Base-by-base conservation (phyloP, 1,284 basidiomycete species). In the Salmacisia buchloeana region DNA sequence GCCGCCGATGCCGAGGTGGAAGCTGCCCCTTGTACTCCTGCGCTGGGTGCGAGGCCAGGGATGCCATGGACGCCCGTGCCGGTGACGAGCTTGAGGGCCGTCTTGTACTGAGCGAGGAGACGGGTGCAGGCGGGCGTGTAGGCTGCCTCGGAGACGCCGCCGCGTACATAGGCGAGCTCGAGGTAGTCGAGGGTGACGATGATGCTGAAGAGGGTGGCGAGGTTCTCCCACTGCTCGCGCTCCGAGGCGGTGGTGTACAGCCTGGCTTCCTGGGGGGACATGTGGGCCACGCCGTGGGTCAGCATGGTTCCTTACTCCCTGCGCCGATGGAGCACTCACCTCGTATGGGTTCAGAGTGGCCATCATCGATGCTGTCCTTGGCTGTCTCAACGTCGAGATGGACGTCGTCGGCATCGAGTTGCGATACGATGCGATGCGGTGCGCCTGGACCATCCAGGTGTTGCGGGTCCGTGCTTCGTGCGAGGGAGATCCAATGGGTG, bases 91-190 rank as follows among this genome's bases (percentile, higher is more conserved):
- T 94, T 97, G 71, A 94, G 84, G 85, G 96, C 89, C 1, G 92
- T 96, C 85, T 97, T 97, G 83, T 94, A 97, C 81, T 97, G 94
- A 15, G 90, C 91, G 9, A 98, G 82, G 21, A 98, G 82, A 52
- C 91, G 85, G 18, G 91, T 92, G 79, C 94, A 98, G 68, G 92
- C 92, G 63, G 92, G 93, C 63, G 92, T 93, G 81, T 98, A 98
- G 29, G 58, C 91, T 59, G 88, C 88, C 9, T 92, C 89, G 21
- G 87, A 88, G 62, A 97, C 89, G 0, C 89, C 88, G 82, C 97
- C 57, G 35, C 94, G 86, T 34, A 98, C 89, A 80, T 97, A 98
- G 2, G 94, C 94, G 38, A 92, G 85, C 80, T 98, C 94, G 29
- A 97, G 87, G 77, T 94, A 96, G 77, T 97, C 93, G 29, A 99